These are phyloP conservation scores for Teratosphaeria epicoccoides DNA, from an alignment of 2,329 filamentous ascomycete genomes.

Conservation along the genomic window DNA sequence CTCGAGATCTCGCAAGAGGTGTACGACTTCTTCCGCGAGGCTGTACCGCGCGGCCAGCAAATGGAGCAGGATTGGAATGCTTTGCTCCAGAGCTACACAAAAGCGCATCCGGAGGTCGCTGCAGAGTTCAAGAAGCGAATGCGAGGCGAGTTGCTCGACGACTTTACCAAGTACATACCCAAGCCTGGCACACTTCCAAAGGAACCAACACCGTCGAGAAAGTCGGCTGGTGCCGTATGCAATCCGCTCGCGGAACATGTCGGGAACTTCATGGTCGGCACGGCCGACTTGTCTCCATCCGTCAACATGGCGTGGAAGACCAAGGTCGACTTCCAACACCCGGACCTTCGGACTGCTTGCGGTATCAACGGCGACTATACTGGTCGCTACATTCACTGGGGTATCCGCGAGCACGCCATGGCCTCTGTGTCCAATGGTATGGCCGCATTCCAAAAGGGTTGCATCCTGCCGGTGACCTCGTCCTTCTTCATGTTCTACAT, in stretches of 20 bases:
- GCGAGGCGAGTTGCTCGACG: conserved; percentile 36
- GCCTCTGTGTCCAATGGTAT: conserved; percentile 37
- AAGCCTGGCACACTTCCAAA: conserved; percentile 35
- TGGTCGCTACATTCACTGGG: conserved; percentile 45
- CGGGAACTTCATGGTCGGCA: conserved; percentile 27
- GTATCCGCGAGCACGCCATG: conserved; percentile 54
- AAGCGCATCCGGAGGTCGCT: conserved; percentile 39
- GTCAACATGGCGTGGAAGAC: conserved; percentile 32
- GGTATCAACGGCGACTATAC: conserved; percentile 46
- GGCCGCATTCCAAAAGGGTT: conserved; percentile 27
- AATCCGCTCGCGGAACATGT: conserved; percentile 25
- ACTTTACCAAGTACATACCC: conserved; percentile 43
- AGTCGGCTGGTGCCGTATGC: conserved; percentile 38
- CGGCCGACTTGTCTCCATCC: conserved; percentile 28
- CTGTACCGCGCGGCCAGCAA: conserved; percentile 36
- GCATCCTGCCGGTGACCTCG: conserved; percentile 28
- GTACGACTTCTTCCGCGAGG: conserved; percentile 43
- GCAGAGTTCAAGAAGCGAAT: conserved; percentile 40
- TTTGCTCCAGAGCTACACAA: conserved; percentile 34
- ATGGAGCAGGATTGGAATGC: conserved; percentile 41
- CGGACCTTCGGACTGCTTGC: conserved; percentile 24
- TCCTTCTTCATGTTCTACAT: conserved; percentile 33
- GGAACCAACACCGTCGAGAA: conserved; percentile 39
- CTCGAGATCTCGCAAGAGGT: conserved; percentile 34
- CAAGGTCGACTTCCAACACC: conserved; percentile 42